These are phyloP conservation scores for Sordariomycetes sp. DNA, from an alignment of 2,329 filamentous ascomycete genomes.

Conservation along the genomic window DNA sequence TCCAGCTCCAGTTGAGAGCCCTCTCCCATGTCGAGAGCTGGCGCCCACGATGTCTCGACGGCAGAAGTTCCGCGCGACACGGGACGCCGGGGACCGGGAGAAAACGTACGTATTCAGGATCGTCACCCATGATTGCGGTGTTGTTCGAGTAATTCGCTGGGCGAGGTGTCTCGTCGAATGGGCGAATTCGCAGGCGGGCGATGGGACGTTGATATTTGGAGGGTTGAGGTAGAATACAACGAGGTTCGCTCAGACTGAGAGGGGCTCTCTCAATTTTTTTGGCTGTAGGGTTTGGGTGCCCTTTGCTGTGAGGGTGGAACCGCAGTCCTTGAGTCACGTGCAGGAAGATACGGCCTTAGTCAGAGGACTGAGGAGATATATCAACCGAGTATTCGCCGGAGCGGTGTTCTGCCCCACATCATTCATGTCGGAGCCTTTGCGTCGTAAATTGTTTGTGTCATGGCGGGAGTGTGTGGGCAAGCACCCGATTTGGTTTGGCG, in stretches of 20 bases:
- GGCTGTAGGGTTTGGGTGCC: conserved; percentile 28
- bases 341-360: background rate
- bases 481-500: too few relatives aligned
- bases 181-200: conserved; percentile 21
- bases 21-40: background rate
- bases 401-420: background rate
- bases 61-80: background rate
- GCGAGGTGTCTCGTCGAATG: conserved; percentile 29
- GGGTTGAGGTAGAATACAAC: conserved; percentile 19
- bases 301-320: conserved; percentile 14
- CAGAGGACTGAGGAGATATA: background rate
- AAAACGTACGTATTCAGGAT: conserved; percentile 64
- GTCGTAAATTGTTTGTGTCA: too few relatives aligned
- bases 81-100: background rate
- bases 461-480: too few relatives aligned
- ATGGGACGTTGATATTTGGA: conserved; percentile 5
- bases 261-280: conserved; percentile 21
- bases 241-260: conserved; percentile 9
- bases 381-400: background rate
- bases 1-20: background rate
- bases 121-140: conserved; percentile 68
- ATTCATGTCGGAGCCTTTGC: background rate
- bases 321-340: background rate
- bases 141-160: conserved; percentile 21
- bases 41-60: too few relatives aligned